Percentiles rank a stretch among this genome's conserved stretches.
These are phyloP conservation scores for Plectranthus barbatus DNA, from an alignment of 257 asterid species.

Conservation along the genomic window DNA sequence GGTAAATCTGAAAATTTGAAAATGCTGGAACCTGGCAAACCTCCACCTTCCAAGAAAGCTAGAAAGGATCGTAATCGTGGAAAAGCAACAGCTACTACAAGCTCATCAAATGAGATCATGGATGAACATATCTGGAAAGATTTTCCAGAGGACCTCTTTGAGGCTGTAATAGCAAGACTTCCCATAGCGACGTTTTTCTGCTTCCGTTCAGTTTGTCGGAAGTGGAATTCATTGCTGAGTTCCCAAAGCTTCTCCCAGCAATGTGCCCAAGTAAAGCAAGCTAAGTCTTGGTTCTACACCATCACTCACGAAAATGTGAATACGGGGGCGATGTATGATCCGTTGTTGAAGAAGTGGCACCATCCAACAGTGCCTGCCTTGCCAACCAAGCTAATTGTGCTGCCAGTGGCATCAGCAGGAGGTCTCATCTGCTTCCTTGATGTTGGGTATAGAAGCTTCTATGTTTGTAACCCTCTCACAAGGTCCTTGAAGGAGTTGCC, in stretches of 20 bases:
- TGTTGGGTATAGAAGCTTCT: conserved; percentile 67
- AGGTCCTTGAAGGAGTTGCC: conserved; percentile 81
- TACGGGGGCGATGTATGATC: conserved; percentile 85
- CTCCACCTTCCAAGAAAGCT: conserved; percentile 67
- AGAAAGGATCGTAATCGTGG: conserved; percentile 55
- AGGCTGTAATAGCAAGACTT: conserved; percentile 81
- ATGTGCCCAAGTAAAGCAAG: conserved; percentile 49
- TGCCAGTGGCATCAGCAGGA: conserved; percentile 95
- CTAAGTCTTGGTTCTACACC: conserved; percentile 84
- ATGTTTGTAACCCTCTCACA: conserved; percentile 82
- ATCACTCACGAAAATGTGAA: conserved; percentile 69
- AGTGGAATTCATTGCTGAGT: conserved; percentile 72
- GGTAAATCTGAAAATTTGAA: conserved; percentile 67
- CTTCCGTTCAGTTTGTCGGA: conserved; percentile 67
- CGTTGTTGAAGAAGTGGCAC: conserved; percentile 70
- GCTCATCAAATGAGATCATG: conserved; percentile 44
- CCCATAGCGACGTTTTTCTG: conserved; percentile 75
- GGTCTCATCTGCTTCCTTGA: conserved; percentile 96
- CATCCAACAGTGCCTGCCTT: conserved; percentile 71
- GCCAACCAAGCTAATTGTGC: conserved; percentile 58
- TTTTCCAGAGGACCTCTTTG: conserved; percentile 89
- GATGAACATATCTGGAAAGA: conserved; percentile 80
- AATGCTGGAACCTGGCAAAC: conserved; percentile 84
- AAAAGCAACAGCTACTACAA: conserved; percentile 28
- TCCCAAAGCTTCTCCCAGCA: conserved; percentile 78